These are phyloP conservation scores for Pichia phayaonensis DNA, from an alignment of 805 yeast genomes.

Conservation along the genomic window DNA sequence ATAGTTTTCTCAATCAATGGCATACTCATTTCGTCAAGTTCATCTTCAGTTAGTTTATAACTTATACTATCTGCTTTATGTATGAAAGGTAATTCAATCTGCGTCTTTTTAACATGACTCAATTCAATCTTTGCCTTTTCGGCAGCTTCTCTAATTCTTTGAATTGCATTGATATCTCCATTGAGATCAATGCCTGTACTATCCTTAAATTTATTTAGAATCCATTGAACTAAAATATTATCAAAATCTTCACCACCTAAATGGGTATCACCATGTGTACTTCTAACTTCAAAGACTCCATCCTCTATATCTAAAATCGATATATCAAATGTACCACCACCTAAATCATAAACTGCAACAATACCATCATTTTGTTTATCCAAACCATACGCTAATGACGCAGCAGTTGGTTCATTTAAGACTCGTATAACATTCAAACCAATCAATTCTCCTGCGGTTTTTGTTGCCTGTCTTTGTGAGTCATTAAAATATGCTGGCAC, in stretches of 20 bases:
- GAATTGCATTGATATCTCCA: conserved; percentile 68
- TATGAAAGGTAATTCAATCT: conserved; percentile 75
- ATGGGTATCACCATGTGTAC: conserved; percentile 93
- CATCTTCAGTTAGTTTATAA: conserved; percentile 40
- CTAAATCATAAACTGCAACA: conserved; percentile 93
- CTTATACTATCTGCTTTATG: conserved; percentile 41
- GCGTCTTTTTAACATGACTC: conserved; percentile 65
- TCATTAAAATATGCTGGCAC: conserved; percentile 88
- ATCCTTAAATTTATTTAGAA: conserved; percentile 71
- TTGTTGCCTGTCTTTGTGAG: conserved; percentile 85
- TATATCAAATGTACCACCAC: conserved; percentile 97
- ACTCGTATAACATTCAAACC: conserved; percentile 84
- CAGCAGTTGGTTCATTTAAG: conserved; percentile 85
- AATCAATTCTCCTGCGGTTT: conserved; percentile 91
- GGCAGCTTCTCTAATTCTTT: conserved; percentile 81
- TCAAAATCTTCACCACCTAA: conserved; percentile 89
- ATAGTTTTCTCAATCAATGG: conserved; percentile 65
- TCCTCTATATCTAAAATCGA: conserved; percentile 92
- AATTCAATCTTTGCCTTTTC: conserved; percentile 87
- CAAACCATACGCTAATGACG: conserved; percentile 88
- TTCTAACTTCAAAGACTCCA: conserved; percentile 93
- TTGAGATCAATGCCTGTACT: conserved; percentile 56
- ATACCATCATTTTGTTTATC: conserved; percentile 57
- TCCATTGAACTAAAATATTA: conserved; percentile 71
- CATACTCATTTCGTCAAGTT: conserved; percentile 40